phyloP scores from a whole-genome alignment of 208 protist genomes.

The Phytomonas serpens region DNA sequence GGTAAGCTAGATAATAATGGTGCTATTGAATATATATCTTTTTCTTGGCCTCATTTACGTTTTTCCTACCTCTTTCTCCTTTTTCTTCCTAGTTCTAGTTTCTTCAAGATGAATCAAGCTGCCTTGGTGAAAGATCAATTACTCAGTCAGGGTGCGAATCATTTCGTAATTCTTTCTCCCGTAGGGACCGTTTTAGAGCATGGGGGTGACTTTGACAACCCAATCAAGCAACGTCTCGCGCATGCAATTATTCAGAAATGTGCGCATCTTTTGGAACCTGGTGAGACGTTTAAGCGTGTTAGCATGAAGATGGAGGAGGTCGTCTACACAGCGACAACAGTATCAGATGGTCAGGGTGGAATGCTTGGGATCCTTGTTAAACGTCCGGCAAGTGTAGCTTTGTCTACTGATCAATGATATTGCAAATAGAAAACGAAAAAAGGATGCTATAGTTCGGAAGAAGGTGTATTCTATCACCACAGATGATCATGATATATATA shows the following conservation, averaged over 20 bases:
- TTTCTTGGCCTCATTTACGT: not conserved
- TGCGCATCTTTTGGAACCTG: conserved; percentile 26
- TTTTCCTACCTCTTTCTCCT: conserved; percentile 2
- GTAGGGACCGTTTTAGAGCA: conserved; percentile 58
- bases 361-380: conserved; percentile 67
- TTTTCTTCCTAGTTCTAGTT: conserved; percentile 9
- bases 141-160: conserved; percentile 68
- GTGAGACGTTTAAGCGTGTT: conserved; percentile 59
- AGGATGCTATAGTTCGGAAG: not conserved
- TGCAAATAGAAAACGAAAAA: not conserved
- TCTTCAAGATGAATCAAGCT: conserved; percentile 41
- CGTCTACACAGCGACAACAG: conserved; percentile 66
- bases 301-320: conserved; percentile 75
- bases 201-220: conserved; percentile 66
- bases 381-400: conserved; percentile 13
- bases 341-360: conserved; percentile 24
- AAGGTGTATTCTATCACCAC: not conserved
- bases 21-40: not conserved
- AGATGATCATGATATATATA: not conserved
- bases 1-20: not conserved
- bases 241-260: conserved; percentile 70
- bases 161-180: conserved; percentile 72
- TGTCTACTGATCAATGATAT: not conserved
- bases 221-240: conserved; percentile 58
- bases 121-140: conserved; percentile 78